Conservation (phyloP, 768 basidiomycete species). For the Gymnopilus dilepis region DNA sequence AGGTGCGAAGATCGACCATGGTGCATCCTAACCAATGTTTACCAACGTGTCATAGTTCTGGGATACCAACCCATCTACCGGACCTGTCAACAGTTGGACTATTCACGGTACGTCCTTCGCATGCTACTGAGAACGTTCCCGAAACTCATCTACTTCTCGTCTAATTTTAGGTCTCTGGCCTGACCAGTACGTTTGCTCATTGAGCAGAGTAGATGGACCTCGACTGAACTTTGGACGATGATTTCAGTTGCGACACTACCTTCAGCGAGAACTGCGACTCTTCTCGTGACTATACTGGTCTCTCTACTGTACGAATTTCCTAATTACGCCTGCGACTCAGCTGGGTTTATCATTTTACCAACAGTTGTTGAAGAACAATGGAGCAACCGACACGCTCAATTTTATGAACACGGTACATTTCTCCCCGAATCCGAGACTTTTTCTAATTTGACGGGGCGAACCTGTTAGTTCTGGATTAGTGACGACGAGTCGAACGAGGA, state of each 20-base stretch:
- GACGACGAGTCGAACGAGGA: slow-evolving; percentile 60
- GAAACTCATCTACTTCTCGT: not conserved
- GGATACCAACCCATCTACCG: slow-evolving; percentile 68
- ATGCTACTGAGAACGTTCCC: not conserved
- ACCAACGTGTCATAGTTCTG: slow-evolving; percentile 55
- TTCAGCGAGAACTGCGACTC: slow-evolving; percentile 42
- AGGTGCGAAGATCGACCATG: slow-evolving; percentile 27
- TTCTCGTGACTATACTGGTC: slow-evolving; percentile 41
- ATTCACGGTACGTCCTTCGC: slow-evolving; percentile 62
- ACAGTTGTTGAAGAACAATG: slow-evolving; percentile 62
- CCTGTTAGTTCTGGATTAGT: slow-evolving; percentile 62
- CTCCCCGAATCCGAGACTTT: not conserved
- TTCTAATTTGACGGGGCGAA: not conserved
- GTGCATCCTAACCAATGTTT: not conserved
- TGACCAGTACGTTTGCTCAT: slow-evolving; percentile 55
- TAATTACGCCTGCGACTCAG: slow-evolving; percentile 26
- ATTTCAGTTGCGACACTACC: slow-evolving; percentile 56
- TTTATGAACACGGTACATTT: slow-evolving; percentile 57
- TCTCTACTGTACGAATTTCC: slow-evolving; percentile 32
- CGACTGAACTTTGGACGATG: not conserved
- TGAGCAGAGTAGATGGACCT: not conserved
- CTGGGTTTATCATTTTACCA: slow-evolving; percentile 2
- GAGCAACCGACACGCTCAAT: slow-evolving; percentile 59
- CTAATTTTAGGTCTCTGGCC: slow-evolving; percentile 62
- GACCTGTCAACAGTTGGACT: slow-evolving; percentile 73